Evolutionary conservation across 257 asterid genomes (phyloP), one percentile per base, ranked within the genome.

Genomic region (Salvia rosmarinus): DNA sequence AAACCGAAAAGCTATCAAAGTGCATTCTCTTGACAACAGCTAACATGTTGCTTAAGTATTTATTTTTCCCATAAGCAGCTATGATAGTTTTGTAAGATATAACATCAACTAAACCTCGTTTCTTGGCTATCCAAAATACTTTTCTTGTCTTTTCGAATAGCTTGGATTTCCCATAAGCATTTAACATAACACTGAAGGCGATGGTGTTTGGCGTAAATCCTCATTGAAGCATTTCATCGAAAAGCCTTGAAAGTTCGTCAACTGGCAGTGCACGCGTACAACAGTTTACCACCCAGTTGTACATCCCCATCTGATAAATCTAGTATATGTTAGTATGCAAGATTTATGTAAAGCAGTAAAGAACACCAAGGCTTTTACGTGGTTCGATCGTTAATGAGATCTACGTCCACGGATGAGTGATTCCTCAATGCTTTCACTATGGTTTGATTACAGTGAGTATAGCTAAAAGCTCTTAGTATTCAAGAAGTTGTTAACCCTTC

Each of bases 221-320:
- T 76, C 58, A 84, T 70, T 71, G 78, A 75, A 93, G 89, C 97
- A 90, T 93, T 74, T 89, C 94, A 23, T 89, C 94, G 20, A 93
- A 89, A 34, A 90, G 85, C 85, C 85, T 87, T 0, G 96, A 81
- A 13, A 93, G 95, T 70, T 93, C 98, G 72, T 93, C 98, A 35
- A 93, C 95, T 16, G 96, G 96, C 78, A 93, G 75, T 23, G 94
- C 96, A 35, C 81, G 75, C 7, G 97, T 89, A 51, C 98, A 93
- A 73, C 97, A 93, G 82, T 89, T 90, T 79, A 93, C 86, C 37
- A 89, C 87, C 60, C 96, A 93, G 73, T 84, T 93, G 81, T 90
- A 93, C 98, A 93, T 86, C 92, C 83, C 89, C 88, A 73, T 93
- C 96, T n/a, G n/a, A n/a, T n/a, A n/a, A n/a, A n/a, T n/a, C n/a